phyloP scores from a whole-genome alignment of 139 green algal species.

The Diplosphaera chodatii region DNA sequence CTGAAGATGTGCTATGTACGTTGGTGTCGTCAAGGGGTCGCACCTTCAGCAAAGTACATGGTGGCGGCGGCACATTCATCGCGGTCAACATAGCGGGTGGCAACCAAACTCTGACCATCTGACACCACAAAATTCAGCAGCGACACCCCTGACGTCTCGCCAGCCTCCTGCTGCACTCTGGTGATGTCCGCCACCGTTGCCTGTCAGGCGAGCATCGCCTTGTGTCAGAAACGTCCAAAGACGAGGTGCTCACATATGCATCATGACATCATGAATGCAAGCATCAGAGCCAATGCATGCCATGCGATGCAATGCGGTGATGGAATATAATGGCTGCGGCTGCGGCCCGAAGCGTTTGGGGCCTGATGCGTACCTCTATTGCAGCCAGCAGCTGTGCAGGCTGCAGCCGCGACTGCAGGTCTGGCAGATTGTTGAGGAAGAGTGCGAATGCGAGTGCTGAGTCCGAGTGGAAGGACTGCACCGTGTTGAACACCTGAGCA shows the following conservation, averaged over 20 bases:
- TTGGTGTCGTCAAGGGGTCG: too few relatives aligned
- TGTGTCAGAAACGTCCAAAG: too few relatives aligned
- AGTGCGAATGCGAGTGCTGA: constrained; percentile 84
- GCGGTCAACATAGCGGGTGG: constrained; percentile 75
- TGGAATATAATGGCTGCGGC: too few relatives aligned
- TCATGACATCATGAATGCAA: too few relatives aligned
- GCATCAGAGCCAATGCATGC: too few relatives aligned
- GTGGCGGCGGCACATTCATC: constrained; percentile 54
- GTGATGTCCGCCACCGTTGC: constrained; percentile 37
- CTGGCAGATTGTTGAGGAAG: constrained; percentile 86
- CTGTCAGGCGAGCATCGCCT: too few relatives aligned
- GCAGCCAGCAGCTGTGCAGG: constrained; percentile 71
- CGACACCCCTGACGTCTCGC: constrained; percentile 46
- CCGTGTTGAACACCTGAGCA: constrained; percentile 38
- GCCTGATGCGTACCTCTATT: constrained; percentile 47
- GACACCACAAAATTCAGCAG: constrained; percentile 92
- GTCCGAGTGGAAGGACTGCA: constrained; percentile 90
- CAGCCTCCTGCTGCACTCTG: constrained; percentile 38
- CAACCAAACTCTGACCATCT: constrained; percentile 79
- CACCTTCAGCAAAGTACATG: constrained; percentile 85
- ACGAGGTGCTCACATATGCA: too few relatives aligned
- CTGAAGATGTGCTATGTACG: too few relatives aligned
- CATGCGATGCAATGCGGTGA: too few relatives aligned
- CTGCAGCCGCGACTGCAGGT: constrained; percentile 44
- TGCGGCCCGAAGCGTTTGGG: not conserved